A percentile compares a stretch with the other conserved stretches of the same genome.
phyloP scores from a whole-genome alignment of 495 filamentous ascomycete genomes.

The Lophiotrema nucula region DNA sequence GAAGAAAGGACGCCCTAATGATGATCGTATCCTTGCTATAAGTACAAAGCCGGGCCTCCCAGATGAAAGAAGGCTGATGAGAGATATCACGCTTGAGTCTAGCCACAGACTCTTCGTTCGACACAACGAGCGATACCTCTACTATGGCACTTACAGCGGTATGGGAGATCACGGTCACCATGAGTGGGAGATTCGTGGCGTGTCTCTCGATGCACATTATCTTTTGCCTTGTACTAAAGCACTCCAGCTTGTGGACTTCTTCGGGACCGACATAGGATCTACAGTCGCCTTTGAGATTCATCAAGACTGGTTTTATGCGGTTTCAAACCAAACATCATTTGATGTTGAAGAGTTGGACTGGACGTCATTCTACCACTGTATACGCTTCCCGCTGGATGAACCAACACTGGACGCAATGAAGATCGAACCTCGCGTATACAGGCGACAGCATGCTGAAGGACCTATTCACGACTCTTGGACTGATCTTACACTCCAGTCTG shows the following conservation, averaged over 20 bases:
- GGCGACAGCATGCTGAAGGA: slow-evolving; percentile 68
- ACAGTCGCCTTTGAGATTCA: slow-evolving; percentile 72
- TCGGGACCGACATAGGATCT: slow-evolving; percentile 64
- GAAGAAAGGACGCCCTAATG: slow-evolving; percentile 35
- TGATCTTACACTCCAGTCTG: slow-evolving; percentile 60
- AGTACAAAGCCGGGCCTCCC: slow-evolving; percentile 43
- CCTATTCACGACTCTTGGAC: slow-evolving; percentile 78
- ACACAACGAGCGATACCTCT: slow-evolving; percentile 63
- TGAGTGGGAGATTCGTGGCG: slow-evolving; percentile 61
- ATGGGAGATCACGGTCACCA: slow-evolving; percentile 50
- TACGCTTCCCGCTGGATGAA: slow-evolving; percentile 54
- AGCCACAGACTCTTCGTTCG: slow-evolving; percentile 64
- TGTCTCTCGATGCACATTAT: slow-evolving; percentile 9
- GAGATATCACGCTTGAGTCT: slow-evolving; percentile 46
- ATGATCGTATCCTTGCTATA: slow-evolving; percentile 60
- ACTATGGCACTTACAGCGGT: slow-evolving; percentile 63
- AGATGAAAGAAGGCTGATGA: slow-evolving; percentile 40
- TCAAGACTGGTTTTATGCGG: slow-evolving; percentile 65
- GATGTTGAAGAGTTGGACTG: slow-evolving; percentile 66
- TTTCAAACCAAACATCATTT: slow-evolving; percentile 65
- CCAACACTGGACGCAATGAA: slow-evolving; percentile 41
- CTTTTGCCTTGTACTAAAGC: slow-evolving; percentile 35
- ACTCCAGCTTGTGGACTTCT: slow-evolving; percentile 53
- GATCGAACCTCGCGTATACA: slow-evolving; percentile 52
- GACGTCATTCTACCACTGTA: slow-evolving; percentile 69